phyloP scores from a whole-genome alignment of 1,284 basidiomycete species.

The Xerocomus minutiporus region DNA sequence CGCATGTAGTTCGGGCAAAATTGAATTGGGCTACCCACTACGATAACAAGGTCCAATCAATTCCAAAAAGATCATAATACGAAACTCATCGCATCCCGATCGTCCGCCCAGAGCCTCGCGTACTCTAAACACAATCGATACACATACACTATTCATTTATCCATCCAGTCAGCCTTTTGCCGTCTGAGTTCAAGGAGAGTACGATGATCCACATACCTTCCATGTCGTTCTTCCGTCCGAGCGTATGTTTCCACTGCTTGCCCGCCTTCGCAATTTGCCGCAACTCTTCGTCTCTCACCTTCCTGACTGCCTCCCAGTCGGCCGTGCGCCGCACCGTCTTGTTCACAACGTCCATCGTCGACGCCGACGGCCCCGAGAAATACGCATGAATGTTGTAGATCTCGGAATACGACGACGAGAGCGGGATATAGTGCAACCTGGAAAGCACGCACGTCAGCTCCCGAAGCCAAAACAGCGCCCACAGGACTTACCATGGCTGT shows the following conservation, averaged over 20 bases:
- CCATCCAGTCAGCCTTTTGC: conserved; percentile 7
- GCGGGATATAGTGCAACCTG: conserved; percentile 42
- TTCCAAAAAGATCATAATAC: conserved; percentile 21
- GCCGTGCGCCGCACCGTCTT: conserved; percentile 19
- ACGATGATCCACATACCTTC: conserved; percentile 52
- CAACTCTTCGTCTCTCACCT: conserved; percentile 71
- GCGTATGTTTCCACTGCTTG: conserved; percentile 82
- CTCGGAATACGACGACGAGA: too few relatives aligned
- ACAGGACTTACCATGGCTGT: conserved; percentile 64
- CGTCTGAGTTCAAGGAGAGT: neutral
- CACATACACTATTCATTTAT: conserved; percentile 59
- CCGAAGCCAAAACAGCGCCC: neutral
- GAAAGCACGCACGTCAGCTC: conserved; percentile 5
- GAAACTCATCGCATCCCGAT: conserved; percentile 63
- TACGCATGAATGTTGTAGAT: conserved; percentile 73
- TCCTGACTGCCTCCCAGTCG: conserved; percentile 33
- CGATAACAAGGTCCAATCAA: too few relatives aligned
- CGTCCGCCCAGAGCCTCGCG: conserved; percentile 37
- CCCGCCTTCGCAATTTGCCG: conserved; percentile 82
- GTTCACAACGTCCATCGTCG: conserved; percentile 57
- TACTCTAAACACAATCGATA: conserved; percentile 88
- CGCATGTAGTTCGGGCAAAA: too few relatives aligned
- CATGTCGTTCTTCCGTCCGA: conserved; percentile 83
- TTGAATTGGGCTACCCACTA: too few relatives aligned
- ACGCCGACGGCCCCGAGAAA: conserved; percentile 76